Base-by-base conservation (phyloP, 108 stramenopile species). In the Skeletonema menzelii region DNA sequence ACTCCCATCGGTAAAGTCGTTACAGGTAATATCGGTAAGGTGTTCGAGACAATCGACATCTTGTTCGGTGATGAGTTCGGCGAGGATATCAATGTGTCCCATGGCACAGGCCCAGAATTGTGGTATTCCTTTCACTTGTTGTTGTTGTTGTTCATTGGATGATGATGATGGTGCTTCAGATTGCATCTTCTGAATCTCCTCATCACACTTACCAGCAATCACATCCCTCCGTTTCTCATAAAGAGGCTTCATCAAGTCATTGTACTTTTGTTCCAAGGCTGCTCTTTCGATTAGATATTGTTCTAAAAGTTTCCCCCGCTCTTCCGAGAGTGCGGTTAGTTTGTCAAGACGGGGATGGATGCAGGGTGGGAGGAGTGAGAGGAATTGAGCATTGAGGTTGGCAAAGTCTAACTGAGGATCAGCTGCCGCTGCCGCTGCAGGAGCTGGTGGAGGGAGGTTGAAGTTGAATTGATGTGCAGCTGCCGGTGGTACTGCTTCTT, bases 41-140 rank as follows among this genome's bases (percentile, higher is more conserved):
- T 86, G 68, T 53, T 89, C 87, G 2, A 97, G 83, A 65, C 90
- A 91, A 63, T 90, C 90, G 12, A 94, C 79, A 73, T 97, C 94
- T 47, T 80, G 74, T 81, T 97, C 94, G 6, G 94, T 80, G 56
- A 97, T 79, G 17, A 88, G 37, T 61, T 92, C 93, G n/a, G 84
- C 84, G 24, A 94, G 67, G 19, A 82, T 72, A 46, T 86, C 91
- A 62, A 87, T 82, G 63, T 94, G 84, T 8, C 79, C 79, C 78
- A 97, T 82, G 56, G 89, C 89, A 58, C 77, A 81, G 7, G 88
- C 78, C 96, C 96, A 97, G 76, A 97, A 97, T 73, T 95, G 90
- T 2, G 96, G 96, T 65, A 94, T 87, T 47, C 96, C 96, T 59
- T 70, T 67, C 4, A 82, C 69, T 20, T 75, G 75, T 8, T 59